phyloP scores from a whole-genome alignment of 2,329 filamentous ascomycete species.

The Alternaria ethzedia region DNA sequence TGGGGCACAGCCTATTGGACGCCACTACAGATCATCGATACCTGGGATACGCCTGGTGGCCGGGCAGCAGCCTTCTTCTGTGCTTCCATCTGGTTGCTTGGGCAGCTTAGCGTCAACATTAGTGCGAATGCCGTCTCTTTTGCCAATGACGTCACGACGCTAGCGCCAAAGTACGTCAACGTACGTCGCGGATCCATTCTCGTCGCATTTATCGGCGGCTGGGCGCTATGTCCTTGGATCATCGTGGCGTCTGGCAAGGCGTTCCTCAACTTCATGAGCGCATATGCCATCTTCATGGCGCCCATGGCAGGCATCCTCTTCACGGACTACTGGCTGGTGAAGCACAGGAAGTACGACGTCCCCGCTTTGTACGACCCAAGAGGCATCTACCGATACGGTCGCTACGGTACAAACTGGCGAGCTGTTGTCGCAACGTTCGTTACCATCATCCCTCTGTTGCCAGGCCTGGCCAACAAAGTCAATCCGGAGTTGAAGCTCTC shows the following conservation, averaged over 20 bases:
- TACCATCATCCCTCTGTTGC: slow-evolving; percentile 21
- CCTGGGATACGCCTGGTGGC: slow-evolving; percentile 18
- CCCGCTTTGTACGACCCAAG: slow-evolving; percentile 28
- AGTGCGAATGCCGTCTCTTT: slow-evolving; percentile 30
- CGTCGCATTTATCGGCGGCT: slow-evolving; percentile 21
- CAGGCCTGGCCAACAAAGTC: slow-evolving; percentile 26
- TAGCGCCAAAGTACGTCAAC: slow-evolving; percentile 29
- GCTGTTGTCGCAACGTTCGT: slow-evolving; percentile 24
- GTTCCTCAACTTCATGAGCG: slow-evolving; percentile 35
- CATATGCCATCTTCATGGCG: slow-evolving; percentile 30
- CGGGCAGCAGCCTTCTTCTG: slow-evolving; percentile 27
- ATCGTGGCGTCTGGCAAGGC: slow-evolving; percentile 23
- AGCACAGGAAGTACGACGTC: slow-evolving; percentile 21
- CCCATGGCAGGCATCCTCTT: slow-evolving; percentile 26
- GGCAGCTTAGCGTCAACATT: slow-evolving; percentile 29
- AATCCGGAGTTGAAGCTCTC: slow-evolving; percentile 23
- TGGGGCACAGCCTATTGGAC: slow-evolving; percentile 26
- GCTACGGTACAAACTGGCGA: slow-evolving; percentile 29
- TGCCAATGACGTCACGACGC: slow-evolving; percentile 27
- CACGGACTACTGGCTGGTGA: slow-evolving; percentile 33
- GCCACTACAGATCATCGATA: slow-evolving; percentile 26
- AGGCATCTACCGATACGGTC: slow-evolving; percentile 21
- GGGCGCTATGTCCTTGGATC: slow-evolving; percentile 29
- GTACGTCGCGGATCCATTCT: slow-evolving; percentile 27
- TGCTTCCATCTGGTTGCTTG: slow-evolving; percentile 7